phyloP scores from a whole-genome alignment of 345 rosid species.

The Pseudoturritis turrita region DNA sequence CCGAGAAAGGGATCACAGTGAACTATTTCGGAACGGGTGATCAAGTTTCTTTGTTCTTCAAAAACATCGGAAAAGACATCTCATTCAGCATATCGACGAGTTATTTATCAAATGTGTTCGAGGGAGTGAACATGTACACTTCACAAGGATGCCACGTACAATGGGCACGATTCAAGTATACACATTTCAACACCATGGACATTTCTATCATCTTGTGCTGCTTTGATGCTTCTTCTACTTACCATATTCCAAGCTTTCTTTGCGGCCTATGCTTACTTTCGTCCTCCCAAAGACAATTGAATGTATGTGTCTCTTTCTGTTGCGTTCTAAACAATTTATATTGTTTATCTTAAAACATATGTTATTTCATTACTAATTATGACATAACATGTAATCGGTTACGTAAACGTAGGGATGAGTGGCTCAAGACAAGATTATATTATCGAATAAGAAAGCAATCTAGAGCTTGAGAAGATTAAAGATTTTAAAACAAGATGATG shows the following conservation, averaged over 20 bases:
- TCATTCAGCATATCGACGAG: constrained; percentile 33
- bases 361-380: too few relatives aligned
- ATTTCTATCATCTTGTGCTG: not conserved
- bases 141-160: constrained; percentile 23
- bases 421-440: not conserved
- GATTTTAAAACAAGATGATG: not conserved
- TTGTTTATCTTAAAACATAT: too few relatives aligned
- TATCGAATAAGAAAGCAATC: not conserved
- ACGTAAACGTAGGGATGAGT: too few relatives aligned
- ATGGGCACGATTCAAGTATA: constrained; percentile 11
- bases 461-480: not conserved
- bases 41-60: constrained; percentile 47
- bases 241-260: constrained; percentile 16
- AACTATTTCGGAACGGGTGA: constrained; percentile 52
- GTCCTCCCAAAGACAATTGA: not conserved
- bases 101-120: constrained; percentile 37
- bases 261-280: not conserved
- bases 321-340: too few relatives aligned
- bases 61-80: constrained; percentile 40
- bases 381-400: too few relatives aligned
- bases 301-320: not conserved
- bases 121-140: constrained; percentile 45
- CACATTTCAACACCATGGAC: constrained; percentile 15
- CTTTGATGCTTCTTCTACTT: not conserved
- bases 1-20: constrained; percentile 41